Evolutionary conservation across 106 monocot species (phyloP).

Genomic region (Apostasia ramifera): DNA sequence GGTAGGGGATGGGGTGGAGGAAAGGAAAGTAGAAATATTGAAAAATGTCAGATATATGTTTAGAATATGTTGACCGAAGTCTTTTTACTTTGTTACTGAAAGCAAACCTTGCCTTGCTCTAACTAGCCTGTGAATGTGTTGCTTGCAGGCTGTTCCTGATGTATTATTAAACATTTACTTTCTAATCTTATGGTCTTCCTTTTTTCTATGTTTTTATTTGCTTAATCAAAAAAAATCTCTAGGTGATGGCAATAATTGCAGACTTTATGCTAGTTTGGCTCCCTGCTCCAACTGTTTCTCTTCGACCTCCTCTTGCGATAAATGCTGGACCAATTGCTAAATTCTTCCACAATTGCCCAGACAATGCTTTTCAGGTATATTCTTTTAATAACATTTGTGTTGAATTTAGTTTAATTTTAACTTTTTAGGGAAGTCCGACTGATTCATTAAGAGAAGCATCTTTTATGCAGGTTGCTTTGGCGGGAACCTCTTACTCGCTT

Average conservation of each 20-base stretch:
- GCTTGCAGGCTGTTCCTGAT: too few relatives aligned
- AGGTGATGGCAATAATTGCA: slow-evolving; percentile 98
- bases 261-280: slow-evolving; percentile 99
- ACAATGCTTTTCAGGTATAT: slow-evolving; percentile 94
- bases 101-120: too few relatives aligned
- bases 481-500: slow-evolving; percentile 66
- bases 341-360: slow-evolving; percentile 79
- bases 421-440: not conserved
- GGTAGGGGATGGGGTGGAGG: too few relatives aligned
- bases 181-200: not conserved
- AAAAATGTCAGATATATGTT: too few relatives aligned
- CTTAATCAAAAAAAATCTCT: slow-evolving; percentile 6
- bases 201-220: slow-evolving; percentile 2
- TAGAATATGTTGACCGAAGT: too few relatives aligned
- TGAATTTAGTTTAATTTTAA: not conserved
- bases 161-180: too few relatives aligned
- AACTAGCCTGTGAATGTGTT: too few relatives aligned
- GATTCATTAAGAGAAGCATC: not conserved
- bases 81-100: too few relatives aligned
- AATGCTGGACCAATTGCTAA: slow-evolving; percentile 75
- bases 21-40: too few relatives aligned
- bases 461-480: slow-evolving; percentile 59
- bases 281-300: slow-evolving; percentile 92
- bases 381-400: not conserved
- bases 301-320: slow-evolving; percentile 55